Evolutionary conservation across 2,329 filamentous ascomycete genomes (phyloP), one percentile per base, ranked within the genome.

Genomic region (Fusarium sp.): DNA sequence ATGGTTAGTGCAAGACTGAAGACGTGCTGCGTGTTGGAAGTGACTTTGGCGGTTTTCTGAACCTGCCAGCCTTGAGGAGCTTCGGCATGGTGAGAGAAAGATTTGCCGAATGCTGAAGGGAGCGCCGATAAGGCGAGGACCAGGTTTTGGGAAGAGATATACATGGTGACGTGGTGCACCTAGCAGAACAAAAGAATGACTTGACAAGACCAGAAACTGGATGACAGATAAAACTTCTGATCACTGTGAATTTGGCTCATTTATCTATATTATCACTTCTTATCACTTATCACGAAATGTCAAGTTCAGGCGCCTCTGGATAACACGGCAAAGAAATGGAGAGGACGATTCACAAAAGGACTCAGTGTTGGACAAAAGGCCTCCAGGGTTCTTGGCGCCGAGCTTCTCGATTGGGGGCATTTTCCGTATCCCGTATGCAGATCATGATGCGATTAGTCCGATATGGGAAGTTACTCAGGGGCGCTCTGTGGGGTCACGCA

Each of bases 1-100:
- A 73, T 55, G 18, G 69, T 69, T 2, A 73, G 49, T 20, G 70
- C 70, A 35, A 73, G 63, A 15, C 69, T 73, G 52, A 73, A 72
- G 58, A 73, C 64, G 1, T 73, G 69, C 14, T 73, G 54, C 11
- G 61, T 73, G 4, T 42, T 65, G 10, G 55, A 20, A 5, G 69
- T 36, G 7, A 61, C 20, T 11, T 45, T 31, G 20, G 62, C 49
- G 6, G 41, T 48, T 0, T 71, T 56, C 7, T 70, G 44, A 20
- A 58, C 55, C 12, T 66, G 49, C 69, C 69, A 71, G 26, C 69
- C 68, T 7, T 44, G 54, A 12, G 68, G 68, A 0, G 38, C 61
- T 18, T 56, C 26, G 4, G 54, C 33, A 12, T 71, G 68, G 35
- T 71, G 68, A 10, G 68, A 71, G 26, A 70, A 71, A 3, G 67